Evolutionary conservation across 169 alveolate species (phyloP), one percentile per base, ranked within the genome.

Genomic region (Eimeria sp.): DNA sequence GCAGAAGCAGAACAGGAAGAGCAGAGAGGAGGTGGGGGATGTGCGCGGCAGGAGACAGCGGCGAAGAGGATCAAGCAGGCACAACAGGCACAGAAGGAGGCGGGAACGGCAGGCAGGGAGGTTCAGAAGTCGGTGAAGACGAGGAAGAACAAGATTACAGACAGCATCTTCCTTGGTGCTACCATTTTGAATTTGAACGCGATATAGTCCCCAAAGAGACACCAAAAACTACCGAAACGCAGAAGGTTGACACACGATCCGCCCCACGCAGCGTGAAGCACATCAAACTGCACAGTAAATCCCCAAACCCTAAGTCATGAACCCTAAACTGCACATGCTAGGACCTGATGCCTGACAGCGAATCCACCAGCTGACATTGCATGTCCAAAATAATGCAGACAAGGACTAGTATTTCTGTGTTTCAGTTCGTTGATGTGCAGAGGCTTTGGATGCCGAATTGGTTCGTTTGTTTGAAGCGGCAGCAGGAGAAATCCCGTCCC

Each of bases 391-490:
- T 9, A 30, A 13, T 30, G 57, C 25, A 40, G 1, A 5, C 2
- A 4, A 14, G 58, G 43, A 75, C 45, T 11, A 75, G 14, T 20
- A 43, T 16, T 43, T 45, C 73, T 3, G n/a, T 54, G 47, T 18
- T 80, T 47, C n/a, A n/a, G 45, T 40, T 47, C 49, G 58, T 40
- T 45, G 58, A 82, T 30, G 6, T 82, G 73, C 90, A 82, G 90
- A 34, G 70, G 90, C 72, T 9, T 14, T 22, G 73, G 90, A 82
- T 5, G 30, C 73, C 11, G 90, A 82, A 14, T 51, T 82, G 27
- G 30, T 82, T 10, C 90, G 63, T 54, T 11, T 82, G 73, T 82
- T 22, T 57, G 90, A 82, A 54, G 90, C 90, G 20, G 90, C 90
- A 51, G 54, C 49, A 34, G 90, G 90, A 30, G 72, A 51, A 49